Evolutionary conservation across 495 filamentous ascomycete species (phyloP), one percentile per base, ranked within the genome.

Genomic region (Lentithecium fluviatile): DNA sequence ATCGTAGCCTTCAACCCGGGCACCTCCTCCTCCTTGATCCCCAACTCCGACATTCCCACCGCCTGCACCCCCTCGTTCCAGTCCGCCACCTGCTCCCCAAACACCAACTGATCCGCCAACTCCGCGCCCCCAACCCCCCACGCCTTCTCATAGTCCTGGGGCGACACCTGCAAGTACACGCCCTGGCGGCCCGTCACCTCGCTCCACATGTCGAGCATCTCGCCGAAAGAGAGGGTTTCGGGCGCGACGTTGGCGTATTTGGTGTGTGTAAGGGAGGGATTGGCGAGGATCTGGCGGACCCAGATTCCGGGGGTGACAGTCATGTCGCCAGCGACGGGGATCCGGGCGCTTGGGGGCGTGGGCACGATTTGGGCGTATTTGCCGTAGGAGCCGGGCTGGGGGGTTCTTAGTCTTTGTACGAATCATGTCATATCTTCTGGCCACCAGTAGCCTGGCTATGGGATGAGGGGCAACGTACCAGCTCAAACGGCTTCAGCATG

Each of bases 211-310:
- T 58, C 17, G n/a, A 58, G 15, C 55, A 58, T 37, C 55, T 58
- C 55, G 13, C 43, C 55, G 38, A 37, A 58, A 12, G 25, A 10
- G 15, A 58, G 29, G 2, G 23, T 49, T 25, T 58, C 55, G 15
- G 55, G 13, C 12, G 45, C 55, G 1, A 48, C 43, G 2, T 10
- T 26, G 45, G 55, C 26, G 24, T 58, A 58, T 34, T 50, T 48
- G 45, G 43, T 43, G 6, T 20, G 5, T 6, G 55, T 37, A 6
- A 7, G 5, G 15, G n/a, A 4, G 6, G 45, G 26, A 6, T 49
- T 34, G 55, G 55, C 43, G 45, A 58, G 55, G 29, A 58, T 48
- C 19, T 58, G 55, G 13, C 55, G 55, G 17, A 58, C 55, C 55
- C 55, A 58, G 45, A 50, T 37, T 21, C 55, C 45, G 11, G 45